These are phyloP conservation scores for Ramalina peruviana DNA, from an alignment of 495 filamentous ascomycete genomes.

Conservation along the genomic window DNA sequence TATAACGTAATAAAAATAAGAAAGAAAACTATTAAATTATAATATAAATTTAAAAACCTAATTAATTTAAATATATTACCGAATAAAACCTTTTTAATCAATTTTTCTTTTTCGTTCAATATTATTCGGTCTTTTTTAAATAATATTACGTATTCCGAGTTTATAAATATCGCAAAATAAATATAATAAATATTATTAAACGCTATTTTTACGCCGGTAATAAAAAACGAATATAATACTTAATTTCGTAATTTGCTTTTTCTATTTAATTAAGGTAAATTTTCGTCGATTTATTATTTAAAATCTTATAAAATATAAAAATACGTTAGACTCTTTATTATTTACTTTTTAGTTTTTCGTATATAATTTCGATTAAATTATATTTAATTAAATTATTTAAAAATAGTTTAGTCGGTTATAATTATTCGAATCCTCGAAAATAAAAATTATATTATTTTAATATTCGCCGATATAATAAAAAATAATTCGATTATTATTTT, in stretches of 20 bases:
- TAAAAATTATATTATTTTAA: too few species aligned
- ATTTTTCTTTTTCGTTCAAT: background rate
- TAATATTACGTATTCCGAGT: background rate
- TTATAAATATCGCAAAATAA: background rate
- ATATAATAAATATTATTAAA: background rate
- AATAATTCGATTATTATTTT: background rate
- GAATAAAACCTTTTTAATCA: background rate
- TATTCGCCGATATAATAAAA: background rate
- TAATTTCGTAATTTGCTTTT: background rate
- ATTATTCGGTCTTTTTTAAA: background rate
- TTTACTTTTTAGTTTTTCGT: background rate
- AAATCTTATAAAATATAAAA: background rate
- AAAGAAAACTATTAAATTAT: background rate
- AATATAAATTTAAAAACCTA: background rate
- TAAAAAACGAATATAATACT: background rate
- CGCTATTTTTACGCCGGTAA: background rate
- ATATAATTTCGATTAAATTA: background rate
- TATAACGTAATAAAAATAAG: background rate
- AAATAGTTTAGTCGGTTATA: background rate
- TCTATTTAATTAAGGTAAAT: background rate
- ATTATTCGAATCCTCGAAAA: background rate
- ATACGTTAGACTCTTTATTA: background rate
- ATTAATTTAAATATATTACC: background rate
- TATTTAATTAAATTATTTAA: background rate
- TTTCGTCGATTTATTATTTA: slow-evolving; percentile 1